Conservation (phyloP, 2,329 filamentous ascomycete species). For the Neonectria hederae region DNA sequence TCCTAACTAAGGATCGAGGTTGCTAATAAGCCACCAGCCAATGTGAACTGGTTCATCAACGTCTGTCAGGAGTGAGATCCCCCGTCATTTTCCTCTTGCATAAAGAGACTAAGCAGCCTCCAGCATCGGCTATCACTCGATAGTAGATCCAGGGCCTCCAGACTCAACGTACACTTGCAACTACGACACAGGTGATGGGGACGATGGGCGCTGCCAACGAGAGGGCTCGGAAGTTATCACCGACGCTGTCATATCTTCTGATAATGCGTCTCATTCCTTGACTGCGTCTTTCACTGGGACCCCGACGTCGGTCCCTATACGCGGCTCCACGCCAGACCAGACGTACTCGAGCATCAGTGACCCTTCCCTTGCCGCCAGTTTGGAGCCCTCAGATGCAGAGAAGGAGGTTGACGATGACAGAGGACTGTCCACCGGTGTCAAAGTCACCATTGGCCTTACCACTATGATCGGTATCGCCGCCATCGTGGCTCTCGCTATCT, state of each 20-base stretch:
- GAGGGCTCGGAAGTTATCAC: slow-evolving; percentile 2
- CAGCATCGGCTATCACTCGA: slow-evolving; percentile 41
- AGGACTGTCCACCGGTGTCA: slow-evolving; percentile 51
- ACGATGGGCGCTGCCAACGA: slow-evolving; percentile 27
- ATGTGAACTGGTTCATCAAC: slow-evolving; percentile 61
- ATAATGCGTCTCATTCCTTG: neutral
- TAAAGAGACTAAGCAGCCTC: slow-evolving; percentile 17
- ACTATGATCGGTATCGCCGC: slow-evolving; percentile 51
- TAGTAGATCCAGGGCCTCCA: slow-evolving; percentile 42
- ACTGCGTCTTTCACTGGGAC: neutral
- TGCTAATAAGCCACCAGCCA: slow-evolving; percentile 51
- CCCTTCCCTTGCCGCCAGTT: slow-evolving; percentile 29
- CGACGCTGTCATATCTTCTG: slow-evolving; percentile 2
- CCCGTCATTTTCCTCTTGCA: neutral
- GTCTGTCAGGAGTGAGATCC: slow-evolving; percentile 58
- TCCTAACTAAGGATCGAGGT: neutral
- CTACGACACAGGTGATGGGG: slow-evolving; percentile 15
- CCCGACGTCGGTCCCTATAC: slow-evolving; percentile 10
- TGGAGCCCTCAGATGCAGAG: slow-evolving; percentile 21
- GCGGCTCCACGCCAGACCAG: slow-evolving; percentile 21
- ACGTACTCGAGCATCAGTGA: slow-evolving; percentile 32
- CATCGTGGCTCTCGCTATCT: slow-evolving; percentile 49
- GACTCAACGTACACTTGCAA: slow-evolving; percentile 36
- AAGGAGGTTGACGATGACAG: neutral
- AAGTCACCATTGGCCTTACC: slow-evolving; percentile 57